phyloP scores from a whole-genome alignment of 306 rosid genomes.

The Medicago truncatula region MtrunA17r5.0-ANR NC_053046.1:7666001-7666500 shows the following conservation, averaged over 20 bases:
- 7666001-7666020: not conserved
- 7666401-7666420: no score
- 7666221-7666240: slow-evolving; percentile 27
- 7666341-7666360: no score
- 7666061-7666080: slow-evolving; percentile 22
- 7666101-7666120: slow-evolving; percentile 61
- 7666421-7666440: no score
- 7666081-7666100: slow-evolving; percentile 55
- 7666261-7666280: not conserved
- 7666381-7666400: not conserved
- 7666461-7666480: no score
- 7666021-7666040: not conserved
- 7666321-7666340: no score
- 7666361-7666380: no score
- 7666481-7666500: no score
- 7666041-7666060: no score
- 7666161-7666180: slow-evolving; percentile 86
- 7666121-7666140: slow-evolving; percentile 45
- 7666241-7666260: not conserved
- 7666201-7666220: slow-evolving; percentile 82
- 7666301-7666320: not conserved
- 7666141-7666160: slow-evolving; percentile 72
- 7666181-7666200: slow-evolving; percentile 87
- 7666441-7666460: no score
- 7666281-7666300: not conserved